Base-by-base conservation (phyloP, 1,284 basidiomycete species). In the Apiotrichum veenhuisii region DNA sequence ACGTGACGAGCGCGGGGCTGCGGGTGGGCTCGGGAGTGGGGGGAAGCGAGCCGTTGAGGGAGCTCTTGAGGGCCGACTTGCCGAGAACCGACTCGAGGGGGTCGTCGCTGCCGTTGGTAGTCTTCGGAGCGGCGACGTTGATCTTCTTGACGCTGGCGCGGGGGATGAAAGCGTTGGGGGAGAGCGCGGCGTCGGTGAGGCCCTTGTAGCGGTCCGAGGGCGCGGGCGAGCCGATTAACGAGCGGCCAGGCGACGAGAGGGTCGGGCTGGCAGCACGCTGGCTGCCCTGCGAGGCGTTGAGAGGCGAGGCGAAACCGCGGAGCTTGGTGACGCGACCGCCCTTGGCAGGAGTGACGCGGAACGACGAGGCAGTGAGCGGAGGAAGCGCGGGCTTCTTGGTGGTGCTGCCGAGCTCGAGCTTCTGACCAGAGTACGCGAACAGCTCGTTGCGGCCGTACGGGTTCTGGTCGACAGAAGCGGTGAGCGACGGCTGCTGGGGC, bases 81-180 rank as follows among this genome's bases (percentile, higher is more conserved):
- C 74, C 74, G 3, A 76, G 60, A 5, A 76, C 68, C n/a, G 69
- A 69, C 45, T 74, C 72, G 36, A 74, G 67, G 25, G 69, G 65
- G 55, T 78, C 75, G 8, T 70, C 71, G 46, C 68, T 56, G 40
- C 58, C 52, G 43, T 54, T 20, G 23, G 47, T 25, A 23, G 65
- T 50, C 55, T 73, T 77, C 73, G 87, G 89, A 12, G 53, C 40
- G 70, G 93, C 88, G 55, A 98, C 77, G 40, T 94, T 87, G 53
- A 98, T 84, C 74, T 96, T 95, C 82, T 98, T 98, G 61, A 97
- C 91, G 72, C 90, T 96, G 56, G 87, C 85, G 40, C 88, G 83
- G 23, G 65, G 87, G 81, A 67, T 85, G 79, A 70, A 92, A 77
- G 79, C 88, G 62, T 82, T 80, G 20, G 81, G 79, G 18, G 74